Percentiles rank a stretch among this genome's conserved stretches.
Conservation (phyloP, 306 rosid genomes). For the Chamaecrista fasciculata region DNA sequence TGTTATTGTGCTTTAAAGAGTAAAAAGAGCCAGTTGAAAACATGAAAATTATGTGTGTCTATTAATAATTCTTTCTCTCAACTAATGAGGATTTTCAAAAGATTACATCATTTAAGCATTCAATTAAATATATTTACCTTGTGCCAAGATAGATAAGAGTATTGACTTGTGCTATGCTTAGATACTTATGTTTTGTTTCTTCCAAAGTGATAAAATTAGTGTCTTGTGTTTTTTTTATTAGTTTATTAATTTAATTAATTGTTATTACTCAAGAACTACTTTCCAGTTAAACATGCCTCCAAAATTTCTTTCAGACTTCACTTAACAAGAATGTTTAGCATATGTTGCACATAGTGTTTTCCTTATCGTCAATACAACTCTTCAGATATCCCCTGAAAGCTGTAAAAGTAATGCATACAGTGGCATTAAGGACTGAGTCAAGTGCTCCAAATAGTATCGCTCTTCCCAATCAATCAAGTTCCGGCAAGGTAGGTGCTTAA, state of each 20-base stretch:
- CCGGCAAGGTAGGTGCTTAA: constrained; percentile 45
- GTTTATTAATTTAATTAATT: neutral
- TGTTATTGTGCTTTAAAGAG: neutral
- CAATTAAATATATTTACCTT: neutral
- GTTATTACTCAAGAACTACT: constrained; percentile 12
- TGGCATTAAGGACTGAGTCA: constrained; percentile 83
- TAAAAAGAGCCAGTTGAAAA: neutral
- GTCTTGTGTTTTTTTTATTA: neutral
- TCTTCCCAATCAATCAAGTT: constrained; percentile 48
- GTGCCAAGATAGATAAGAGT: neutral
- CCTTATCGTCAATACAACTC: constrained; percentile 21
- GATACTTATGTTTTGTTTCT: neutral
- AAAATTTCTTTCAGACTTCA: neutral
- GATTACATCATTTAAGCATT: neutral
- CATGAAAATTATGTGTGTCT: neutral
- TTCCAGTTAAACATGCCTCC: constrained; percentile 6
- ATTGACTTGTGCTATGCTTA: neutral
- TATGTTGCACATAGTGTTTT: neutral
- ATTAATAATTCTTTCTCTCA: neutral
- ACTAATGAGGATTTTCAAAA: neutral
- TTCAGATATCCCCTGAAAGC: constrained; percentile 92
- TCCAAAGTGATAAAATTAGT: neutral
- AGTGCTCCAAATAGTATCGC: constrained; percentile 42
- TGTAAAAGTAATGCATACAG: constrained; percentile 89
- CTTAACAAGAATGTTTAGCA: neutral